These are phyloP conservation scores for Sugiyamaella mastotermitis DNA, from an alignment of 805 yeast genomes.

Conservation along the genomic window DNA sequence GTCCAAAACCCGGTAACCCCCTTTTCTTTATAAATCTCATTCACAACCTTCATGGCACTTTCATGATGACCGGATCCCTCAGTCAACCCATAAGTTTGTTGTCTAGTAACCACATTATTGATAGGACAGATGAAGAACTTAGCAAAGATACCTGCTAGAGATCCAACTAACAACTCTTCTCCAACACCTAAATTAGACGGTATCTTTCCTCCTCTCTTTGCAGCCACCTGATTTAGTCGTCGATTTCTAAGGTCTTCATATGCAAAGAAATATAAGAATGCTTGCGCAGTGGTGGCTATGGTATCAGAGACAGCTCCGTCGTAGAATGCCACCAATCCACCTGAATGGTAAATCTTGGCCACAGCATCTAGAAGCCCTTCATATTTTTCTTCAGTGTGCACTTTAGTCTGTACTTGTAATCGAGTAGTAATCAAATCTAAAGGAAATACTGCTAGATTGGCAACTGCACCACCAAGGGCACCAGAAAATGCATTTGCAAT, in stretches of 20 bases:
- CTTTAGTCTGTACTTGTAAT: constrained; percentile 26
- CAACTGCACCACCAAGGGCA: constrained; percentile 30
- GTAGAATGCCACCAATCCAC: constrained; percentile 70
- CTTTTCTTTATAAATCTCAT: constrained; percentile 24
- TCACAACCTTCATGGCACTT: constrained; percentile 13
- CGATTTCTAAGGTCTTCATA: constrained; percentile 26
- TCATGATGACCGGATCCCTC: constrained; percentile 1
- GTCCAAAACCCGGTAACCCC: constrained; percentile 32
- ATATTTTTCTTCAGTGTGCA: constrained; percentile 31
- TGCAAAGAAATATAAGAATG: constrained; percentile 30
- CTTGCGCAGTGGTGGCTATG: constrained; percentile 26
- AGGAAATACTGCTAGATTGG: constrained; percentile 26
- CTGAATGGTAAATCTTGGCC: constrained; percentile 57
- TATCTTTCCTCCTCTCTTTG: constrained; percentile 15
- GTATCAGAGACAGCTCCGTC: constrained; percentile 60
- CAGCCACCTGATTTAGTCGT: constrained; percentile 17
- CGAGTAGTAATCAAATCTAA: constrained; percentile 29
- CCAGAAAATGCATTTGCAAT: constrained; percentile 27
- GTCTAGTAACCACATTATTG: constrained; percentile 26
- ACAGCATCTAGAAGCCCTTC: constrained; percentile 72
- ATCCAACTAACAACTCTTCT: constrained; percentile 27
- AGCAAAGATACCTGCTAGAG: constrained; percentile 29
- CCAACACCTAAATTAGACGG: constrained; percentile 27
- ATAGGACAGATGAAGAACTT: constrained; percentile 28
- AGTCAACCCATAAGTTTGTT: constrained; percentile 22